Conservation (phyloP, 2,329 filamentous ascomycete genomes). For the Reticulascus tulasneorum region DNA sequence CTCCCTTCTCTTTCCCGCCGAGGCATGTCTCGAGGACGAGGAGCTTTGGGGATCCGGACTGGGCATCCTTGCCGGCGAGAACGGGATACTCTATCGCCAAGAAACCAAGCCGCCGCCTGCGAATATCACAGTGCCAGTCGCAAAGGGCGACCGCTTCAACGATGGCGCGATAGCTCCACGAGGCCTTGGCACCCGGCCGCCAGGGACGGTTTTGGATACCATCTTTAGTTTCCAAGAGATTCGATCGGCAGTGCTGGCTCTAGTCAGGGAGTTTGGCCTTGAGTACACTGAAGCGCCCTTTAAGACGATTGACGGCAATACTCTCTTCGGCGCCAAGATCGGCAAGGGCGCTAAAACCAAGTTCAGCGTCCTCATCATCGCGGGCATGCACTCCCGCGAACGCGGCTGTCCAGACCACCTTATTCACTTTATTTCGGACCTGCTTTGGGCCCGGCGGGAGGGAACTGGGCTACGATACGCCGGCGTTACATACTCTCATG, state of each 20-base stretch:
- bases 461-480: conserved; percentile 48
- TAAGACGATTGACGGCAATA: conserved; percentile 36
- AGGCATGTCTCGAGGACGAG: too few relatives aligned
- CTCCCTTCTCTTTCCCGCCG: too few relatives aligned
- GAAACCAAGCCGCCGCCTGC: too few relatives aligned
- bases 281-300: conserved; percentile 35
- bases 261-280: conserved; percentile 35
- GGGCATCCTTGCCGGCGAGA: too few relatives aligned
- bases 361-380: conserved; percentile 48
- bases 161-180: conserved; percentile 14
- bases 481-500: conserved; percentile 43
- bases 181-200: conserved; percentile 23
- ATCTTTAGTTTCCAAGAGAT: conserved; percentile 43
- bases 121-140: too few relatives aligned
- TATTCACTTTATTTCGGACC: conserved; percentile 53
- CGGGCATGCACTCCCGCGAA: conserved; percentile 53
- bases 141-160: conserved; percentile 5
- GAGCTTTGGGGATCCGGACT: too few relatives aligned
- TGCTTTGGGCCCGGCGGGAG: conserved; percentile 47
- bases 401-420: conserved; percentile 52
- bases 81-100: too few relatives aligned
- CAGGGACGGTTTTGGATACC: conserved; percentile 26
- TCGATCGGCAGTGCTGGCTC: conserved; percentile 35
- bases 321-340: conserved; percentile 36
- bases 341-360: conserved; percentile 31